Percentiles rank a stretch among this genome's conserved stretches.
Evolutionary conservation across 331 rosid genomes (phyloP).

Genomic region (Prunus yedoensis): DNA sequence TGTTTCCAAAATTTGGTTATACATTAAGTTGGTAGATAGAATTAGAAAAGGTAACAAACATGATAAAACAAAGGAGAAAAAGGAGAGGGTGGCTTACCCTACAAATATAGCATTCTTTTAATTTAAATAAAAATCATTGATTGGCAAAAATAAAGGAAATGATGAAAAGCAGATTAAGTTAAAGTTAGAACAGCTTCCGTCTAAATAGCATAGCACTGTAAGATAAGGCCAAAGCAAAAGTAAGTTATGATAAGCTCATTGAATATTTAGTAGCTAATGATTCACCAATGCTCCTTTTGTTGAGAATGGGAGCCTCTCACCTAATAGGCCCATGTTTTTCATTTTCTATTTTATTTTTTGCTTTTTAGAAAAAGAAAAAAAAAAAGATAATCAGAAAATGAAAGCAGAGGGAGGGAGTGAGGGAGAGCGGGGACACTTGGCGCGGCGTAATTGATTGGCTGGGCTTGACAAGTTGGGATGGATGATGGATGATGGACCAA

Average conservation of each 20-base stretch:
- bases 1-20: no score
- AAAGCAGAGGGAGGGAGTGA: background rate
- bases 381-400: background rate
- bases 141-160: slow-evolving; percentile 22
- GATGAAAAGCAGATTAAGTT: slow-evolving; percentile 8
- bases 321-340: slow-evolving; percentile 23
- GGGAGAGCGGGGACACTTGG: slow-evolving; percentile 48
- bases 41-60: no score
- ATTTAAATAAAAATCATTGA: background rate
- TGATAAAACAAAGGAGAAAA: no score
- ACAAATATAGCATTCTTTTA: background rate
- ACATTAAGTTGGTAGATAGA: no score
- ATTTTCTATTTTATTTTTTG: slow-evolving; percentile 16
- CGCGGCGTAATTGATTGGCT: slow-evolving; percentile 48
- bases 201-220: slow-evolving; percentile 16
- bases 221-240: slow-evolving; percentile 38
- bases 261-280: slow-evolving; percentile 53
- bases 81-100: no score
- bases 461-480: slow-evolving; percentile 24
- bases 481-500: background rate
- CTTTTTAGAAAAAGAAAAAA: slow-evolving; percentile 24
- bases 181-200: slow-evolving; percentile 16
- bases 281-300: slow-evolving; percentile 42
- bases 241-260: slow-evolving; percentile 51
- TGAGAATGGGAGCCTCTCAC: slow-evolving; percentile 36